phyloP scores from a whole-genome alignment of 2,329 filamentous ascomycete genomes.

The Stagonosporopsis rhizophila region DNA sequence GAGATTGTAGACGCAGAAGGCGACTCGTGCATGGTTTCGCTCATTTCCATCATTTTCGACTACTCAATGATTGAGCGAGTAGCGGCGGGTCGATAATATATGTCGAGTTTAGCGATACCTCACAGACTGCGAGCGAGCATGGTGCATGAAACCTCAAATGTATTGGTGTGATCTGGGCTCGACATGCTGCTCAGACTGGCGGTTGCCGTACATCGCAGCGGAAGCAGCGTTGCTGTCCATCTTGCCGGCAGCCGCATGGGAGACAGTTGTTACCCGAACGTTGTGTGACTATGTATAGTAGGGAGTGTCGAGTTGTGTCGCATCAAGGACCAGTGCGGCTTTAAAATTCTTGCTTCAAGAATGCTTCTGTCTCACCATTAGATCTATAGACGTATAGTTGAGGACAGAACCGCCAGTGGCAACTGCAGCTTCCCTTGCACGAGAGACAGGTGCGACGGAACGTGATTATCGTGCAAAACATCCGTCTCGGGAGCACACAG shows the following conservation, averaged over 20 bases:
- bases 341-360: background rate
- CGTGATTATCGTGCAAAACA: background rate
- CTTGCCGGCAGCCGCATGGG: slow-evolving; percentile 5
- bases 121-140: background rate
- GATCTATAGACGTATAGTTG: background rate
- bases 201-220: background rate
- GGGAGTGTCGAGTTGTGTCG: background rate
- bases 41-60: background rate
- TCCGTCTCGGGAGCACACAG: background rate
- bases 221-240: slow-evolving; percentile 1
- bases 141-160: background rate
- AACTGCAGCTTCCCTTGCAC: slow-evolving; percentile 5
- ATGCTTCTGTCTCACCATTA: slow-evolving; percentile 6
- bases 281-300: slow-evolving; percentile 2
- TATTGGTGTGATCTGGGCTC: background rate
- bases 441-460: background rate
- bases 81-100: background rate
- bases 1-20: background rate
- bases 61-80: background rate
- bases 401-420: background rate
- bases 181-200: background rate
- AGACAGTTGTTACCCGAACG: background rate
- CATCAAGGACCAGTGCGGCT: background rate
- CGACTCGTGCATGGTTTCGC: background rate
- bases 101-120: background rate